A percentile compares a stretch with the other conserved stretches of the same genome.
phyloP scores from a whole-genome alignment of 176 grass and related monocot species.

The Themeda triandra region DNA sequence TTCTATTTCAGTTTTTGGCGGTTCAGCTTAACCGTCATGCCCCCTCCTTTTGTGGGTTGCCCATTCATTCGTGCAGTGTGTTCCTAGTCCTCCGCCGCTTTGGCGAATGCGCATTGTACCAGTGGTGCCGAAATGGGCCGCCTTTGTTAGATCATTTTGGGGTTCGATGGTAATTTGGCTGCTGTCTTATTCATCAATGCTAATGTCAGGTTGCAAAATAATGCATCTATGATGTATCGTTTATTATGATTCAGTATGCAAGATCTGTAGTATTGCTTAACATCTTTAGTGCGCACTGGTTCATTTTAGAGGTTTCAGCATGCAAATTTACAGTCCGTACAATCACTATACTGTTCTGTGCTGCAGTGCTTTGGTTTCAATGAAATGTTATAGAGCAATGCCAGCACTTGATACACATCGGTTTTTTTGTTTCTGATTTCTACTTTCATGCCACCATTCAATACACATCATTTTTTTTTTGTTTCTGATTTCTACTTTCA shows the following conservation, averaged over 20 bases:
- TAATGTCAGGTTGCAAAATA: slow-evolving; percentile 24
- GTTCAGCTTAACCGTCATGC: not conserved
- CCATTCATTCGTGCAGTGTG: not conserved
- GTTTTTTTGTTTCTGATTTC: too few species aligned
- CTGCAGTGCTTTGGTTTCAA: too few species aligned
- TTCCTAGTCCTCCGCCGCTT: not conserved
- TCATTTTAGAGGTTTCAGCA: not conserved
- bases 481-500: not conserved
- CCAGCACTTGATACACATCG: not conserved
- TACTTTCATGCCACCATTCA: not conserved
- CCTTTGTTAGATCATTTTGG: slow-evolving; percentile 14
- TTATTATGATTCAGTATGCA: not conserved
- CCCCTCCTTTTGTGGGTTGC: not conserved
- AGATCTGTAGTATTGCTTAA: slow-evolving; percentile 24
- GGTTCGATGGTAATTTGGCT: slow-evolving; percentile 15
- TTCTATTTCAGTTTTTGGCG: not conserved
- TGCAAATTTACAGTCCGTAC: not conserved
- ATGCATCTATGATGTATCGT: not conserved
- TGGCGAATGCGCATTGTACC: slow-evolving; percentile 20
- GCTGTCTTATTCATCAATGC: slow-evolving; percentile 1
- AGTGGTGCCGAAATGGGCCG: not conserved
- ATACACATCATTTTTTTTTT: not conserved
- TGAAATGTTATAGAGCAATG: not conserved
- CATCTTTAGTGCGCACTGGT: not conserved
- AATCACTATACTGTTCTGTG: not conserved